phyloP scores from a whole-genome alignment of 2,329 filamentous ascomycete genomes.

The Ophiostoma piceae region DNA sequence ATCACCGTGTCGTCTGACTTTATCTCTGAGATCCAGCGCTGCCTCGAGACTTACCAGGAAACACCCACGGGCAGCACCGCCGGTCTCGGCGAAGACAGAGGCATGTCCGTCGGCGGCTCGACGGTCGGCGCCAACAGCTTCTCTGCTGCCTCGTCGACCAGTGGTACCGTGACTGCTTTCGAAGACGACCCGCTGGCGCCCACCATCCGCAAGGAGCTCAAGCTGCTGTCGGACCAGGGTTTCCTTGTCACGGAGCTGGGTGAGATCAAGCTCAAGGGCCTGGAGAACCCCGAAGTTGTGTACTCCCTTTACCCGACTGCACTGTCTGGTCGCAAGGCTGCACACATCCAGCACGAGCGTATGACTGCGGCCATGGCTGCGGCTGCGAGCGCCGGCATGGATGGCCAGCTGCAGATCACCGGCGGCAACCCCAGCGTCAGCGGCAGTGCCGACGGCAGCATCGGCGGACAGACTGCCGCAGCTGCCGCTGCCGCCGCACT shows the following conservation, averaged over 20 bases:
- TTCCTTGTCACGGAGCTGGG: constrained; percentile 94
- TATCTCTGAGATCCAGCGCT: constrained; percentile 89
- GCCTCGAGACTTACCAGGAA: constrained; percentile 83
- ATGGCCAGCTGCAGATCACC: not conserved
- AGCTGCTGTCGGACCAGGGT: constrained; percentile 80
- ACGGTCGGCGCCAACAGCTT: not conserved
- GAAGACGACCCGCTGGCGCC: constrained; percentile 69
- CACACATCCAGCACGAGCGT: constrained; percentile 53
- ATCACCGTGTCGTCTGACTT: constrained; percentile 97
- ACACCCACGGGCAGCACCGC: constrained; percentile 49
- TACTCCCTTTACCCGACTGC: constrained; percentile 93
- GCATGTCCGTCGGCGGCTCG: constrained; percentile 8
- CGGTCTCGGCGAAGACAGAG: constrained; percentile 40
- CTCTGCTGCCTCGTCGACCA: not conserved
- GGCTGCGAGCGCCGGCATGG: constrained; percentile 10
- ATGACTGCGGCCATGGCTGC: constrained; percentile 31
- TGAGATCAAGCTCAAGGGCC: constrained; percentile 88
- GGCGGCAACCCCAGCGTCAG: not conserved
- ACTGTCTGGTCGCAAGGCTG: constrained; percentile 71
- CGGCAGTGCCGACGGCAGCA: constrained; percentile 3
- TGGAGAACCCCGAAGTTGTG: constrained; percentile 94
- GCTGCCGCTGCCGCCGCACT: not conserved
- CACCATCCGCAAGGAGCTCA: constrained; percentile 79
- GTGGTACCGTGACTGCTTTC: constrained; percentile 40
- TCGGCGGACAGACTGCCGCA: not conserved